Percentiles rank a stretch among this genome's conserved stretches.
phyloP scores from a whole-genome alignment of 805 yeast genomes.

The Komagataella ulmi region DNA sequence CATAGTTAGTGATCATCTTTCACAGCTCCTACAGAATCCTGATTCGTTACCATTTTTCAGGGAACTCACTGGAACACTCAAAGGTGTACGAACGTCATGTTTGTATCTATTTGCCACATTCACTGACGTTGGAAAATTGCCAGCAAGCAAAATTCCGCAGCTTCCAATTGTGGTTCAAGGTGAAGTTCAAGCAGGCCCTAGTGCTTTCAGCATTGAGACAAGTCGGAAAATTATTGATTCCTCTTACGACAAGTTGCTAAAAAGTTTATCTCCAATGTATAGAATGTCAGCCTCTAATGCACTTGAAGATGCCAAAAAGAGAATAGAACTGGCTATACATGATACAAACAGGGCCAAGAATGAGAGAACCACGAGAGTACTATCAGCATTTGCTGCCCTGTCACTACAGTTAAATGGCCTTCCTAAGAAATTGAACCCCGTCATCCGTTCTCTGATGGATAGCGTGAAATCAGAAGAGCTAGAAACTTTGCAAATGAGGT shows the following conservation, averaged over 20 bases:
- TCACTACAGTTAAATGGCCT: slow-evolving; percentile 45
- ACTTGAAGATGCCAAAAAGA: slow-evolving; percentile 63
- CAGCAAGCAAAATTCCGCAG: slow-evolving; percentile 62
- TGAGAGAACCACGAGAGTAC: slow-evolving; percentile 42
- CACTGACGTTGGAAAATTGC: slow-evolving; percentile 60
- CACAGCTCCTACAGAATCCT: slow-evolving; percentile 16
- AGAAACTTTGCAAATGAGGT: slow-evolving; percentile 48
- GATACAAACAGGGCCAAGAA: slow-evolving; percentile 46
- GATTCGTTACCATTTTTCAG: slow-evolving; percentile 45
- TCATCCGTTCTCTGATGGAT: slow-evolving; percentile 86
- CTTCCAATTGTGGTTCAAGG: slow-evolving; percentile 89
- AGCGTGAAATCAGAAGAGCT: slow-evolving; percentile 70
- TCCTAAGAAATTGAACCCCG: slow-evolving; percentile 83
- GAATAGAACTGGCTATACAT: slow-evolving; percentile 51
- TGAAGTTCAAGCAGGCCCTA: slow-evolving; percentile 86
- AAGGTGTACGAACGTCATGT: slow-evolving; percentile 79
- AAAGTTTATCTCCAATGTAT: slow-evolving; percentile 49
- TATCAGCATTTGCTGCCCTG: slow-evolving; percentile 71
- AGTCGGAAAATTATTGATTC: slow-evolving; percentile 61
- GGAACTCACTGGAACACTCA: slow-evolving; percentile 77
- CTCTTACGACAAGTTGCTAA: slow-evolving; percentile 52
- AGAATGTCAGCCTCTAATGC: slow-evolving; percentile 61
- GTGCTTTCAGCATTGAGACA: slow-evolving; percentile 70
- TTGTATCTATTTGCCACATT: slow-evolving; percentile 70
- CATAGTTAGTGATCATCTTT: slow-evolving; percentile 21